Evolutionary conservation across 345 rosid genomes (phyloP), one percentile per base, ranked within the genome.

Genomic region (Hibiscus trionum): DNA sequence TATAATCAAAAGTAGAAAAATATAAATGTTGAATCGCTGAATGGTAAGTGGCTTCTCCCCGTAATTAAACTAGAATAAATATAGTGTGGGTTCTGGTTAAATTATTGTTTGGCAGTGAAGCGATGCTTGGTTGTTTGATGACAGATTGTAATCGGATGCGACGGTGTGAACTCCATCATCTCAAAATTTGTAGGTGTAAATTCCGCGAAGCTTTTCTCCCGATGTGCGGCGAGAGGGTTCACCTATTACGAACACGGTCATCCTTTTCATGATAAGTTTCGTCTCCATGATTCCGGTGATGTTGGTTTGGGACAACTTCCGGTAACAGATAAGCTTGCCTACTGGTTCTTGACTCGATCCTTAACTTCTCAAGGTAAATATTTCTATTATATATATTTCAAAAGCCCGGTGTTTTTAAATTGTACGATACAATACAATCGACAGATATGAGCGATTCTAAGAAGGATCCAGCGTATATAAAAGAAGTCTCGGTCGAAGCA

Each of bases 71-170:
- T 7, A 8, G 2, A 1, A 39, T 39, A 39, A 39, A 47, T 47
- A 47, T 35, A 35, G 7, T 35, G 10, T 47, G 52, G 52, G 12
- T 47, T 11, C 5, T 47, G 16, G 16, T 10, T 11, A 11, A 11
- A 11, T 5, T 53, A 53, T 53, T n/a, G 21, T n/a, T 53, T 53
- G 24, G 31, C 31, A 9, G 2, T 57, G 61, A 3, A 57, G 11
- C 26, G 4, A 35, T 17, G 29, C 7, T 14, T 78, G 27, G 64
- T 84, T 82, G 75, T 79, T 61, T 64, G 3, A 42, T 39, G 73
- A 33, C 74, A 71, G 74, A 44, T 52, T 12, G 52, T 88, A 77
- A 84, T 85, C 16, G 92, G 85, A 37, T 88, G 90, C 8, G 95
- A 90, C 19, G 90, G 95, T 35, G 81, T 78, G 8, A 78, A 86